Conservation (phyloP, 345 rosid species). For the Iberis pinnata region DNA sequence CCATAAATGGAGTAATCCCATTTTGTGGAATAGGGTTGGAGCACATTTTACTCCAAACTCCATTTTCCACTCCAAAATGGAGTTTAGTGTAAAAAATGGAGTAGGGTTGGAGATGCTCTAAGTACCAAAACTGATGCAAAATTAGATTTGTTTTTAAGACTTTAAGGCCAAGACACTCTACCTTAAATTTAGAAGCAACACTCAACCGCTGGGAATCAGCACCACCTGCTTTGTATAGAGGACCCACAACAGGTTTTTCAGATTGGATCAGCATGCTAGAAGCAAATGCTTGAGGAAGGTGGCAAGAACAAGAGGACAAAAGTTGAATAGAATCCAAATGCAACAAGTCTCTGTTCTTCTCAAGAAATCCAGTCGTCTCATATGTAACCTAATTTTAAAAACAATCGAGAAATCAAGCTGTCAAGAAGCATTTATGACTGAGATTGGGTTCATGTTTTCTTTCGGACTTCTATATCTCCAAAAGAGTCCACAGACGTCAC, state of each 20-base stretch:
- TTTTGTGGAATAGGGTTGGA: no score
- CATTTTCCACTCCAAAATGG: no score
- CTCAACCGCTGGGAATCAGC: slow-evolving; percentile 95
- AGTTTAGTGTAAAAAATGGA: no score
- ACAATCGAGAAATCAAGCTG: slow-evolving; percentile 27
- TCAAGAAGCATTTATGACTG: slow-evolving; percentile 20
- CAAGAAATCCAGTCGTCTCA: slow-evolving; percentile 90
- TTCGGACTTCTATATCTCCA: neutral
- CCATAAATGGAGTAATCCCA: no score
- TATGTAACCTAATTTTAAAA: slow-evolving; percentile 63
- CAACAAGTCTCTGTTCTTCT: slow-evolving; percentile 91
- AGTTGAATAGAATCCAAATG: slow-evolving; percentile 92
- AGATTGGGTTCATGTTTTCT: slow-evolving; percentile 9
- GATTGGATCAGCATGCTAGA: slow-evolving; percentile 77
- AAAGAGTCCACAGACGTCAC: slow-evolving; percentile 2
- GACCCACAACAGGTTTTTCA: slow-evolving; percentile 70
- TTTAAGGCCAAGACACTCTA: slow-evolving; percentile 22
- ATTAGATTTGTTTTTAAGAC: slow-evolving; percentile 2
- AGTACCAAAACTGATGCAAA: neutral
- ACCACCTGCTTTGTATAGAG: slow-evolving; percentile 84
- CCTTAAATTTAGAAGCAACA: slow-evolving; percentile 94
- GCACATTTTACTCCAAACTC: no score
- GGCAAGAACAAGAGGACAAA: slow-evolving; percentile 80
- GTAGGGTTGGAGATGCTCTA: no score
- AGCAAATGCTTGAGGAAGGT: slow-evolving; percentile 85